These are phyloP conservation scores for Actinomortierella wolfii DNA, from an alignment of 371 early-diverging fungal species.

Conservation along the genomic window DNA sequence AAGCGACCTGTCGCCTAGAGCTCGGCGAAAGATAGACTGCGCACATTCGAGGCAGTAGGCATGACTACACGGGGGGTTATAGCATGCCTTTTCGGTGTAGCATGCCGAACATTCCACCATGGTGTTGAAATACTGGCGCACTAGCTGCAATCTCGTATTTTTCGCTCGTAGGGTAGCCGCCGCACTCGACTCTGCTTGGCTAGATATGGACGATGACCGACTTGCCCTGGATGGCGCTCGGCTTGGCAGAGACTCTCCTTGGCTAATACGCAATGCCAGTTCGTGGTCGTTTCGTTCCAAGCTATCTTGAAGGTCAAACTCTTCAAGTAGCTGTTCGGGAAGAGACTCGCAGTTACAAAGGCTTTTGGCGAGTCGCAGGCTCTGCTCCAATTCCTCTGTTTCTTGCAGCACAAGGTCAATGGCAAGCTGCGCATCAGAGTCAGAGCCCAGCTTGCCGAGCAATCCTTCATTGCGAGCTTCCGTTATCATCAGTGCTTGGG, in stretches of 20 bases:
- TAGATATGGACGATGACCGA: no score
- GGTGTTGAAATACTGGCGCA: neutral
- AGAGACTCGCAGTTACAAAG: constrained; percentile 4
- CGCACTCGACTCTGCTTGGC: no score
- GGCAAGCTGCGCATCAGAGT: constrained; percentile 22
- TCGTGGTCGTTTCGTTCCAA: constrained; percentile 4
- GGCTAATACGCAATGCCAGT: constrained; percentile 8
- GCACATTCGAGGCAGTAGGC: constrained; percentile 20
- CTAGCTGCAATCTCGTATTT: constrained; percentile 5
- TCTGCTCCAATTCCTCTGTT: constrained; percentile 17
- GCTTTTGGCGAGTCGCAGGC: constrained; percentile 13
- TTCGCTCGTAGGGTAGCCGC: neutral
- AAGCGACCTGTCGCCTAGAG: constrained; percentile 12
- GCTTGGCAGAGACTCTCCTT: no score
- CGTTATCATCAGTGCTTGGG: constrained; percentile 4
- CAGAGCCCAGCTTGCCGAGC: constrained; percentile 9
- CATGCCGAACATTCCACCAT: constrained; percentile 19
- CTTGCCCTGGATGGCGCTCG: no score
- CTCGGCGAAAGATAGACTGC: constrained; percentile 8
- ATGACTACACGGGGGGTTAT: constrained; percentile 17
- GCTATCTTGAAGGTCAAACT: constrained; percentile 8
- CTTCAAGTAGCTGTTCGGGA: constrained; percentile 10
- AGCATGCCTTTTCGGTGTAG: neutral
- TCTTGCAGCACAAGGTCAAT: constrained; percentile 18
- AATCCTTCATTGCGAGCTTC: constrained; percentile 13